phyloP scores from a whole-genome alignment of 495 filamentous ascomycete species.

The Penicillium atrosanguineum region DNA sequence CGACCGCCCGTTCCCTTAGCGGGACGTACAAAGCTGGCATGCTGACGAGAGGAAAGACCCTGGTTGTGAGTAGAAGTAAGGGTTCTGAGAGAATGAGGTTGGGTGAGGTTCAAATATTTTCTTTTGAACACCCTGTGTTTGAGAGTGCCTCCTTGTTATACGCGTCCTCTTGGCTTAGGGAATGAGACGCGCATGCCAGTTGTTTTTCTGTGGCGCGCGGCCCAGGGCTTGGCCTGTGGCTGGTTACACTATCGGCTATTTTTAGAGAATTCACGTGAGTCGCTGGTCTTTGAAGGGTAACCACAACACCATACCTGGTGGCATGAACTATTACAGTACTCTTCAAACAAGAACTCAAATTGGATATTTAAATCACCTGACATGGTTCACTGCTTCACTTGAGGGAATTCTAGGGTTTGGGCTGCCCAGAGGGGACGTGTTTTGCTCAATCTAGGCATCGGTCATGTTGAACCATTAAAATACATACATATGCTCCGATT shows the following conservation, averaged over 20 bases:
- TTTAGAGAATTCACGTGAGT: background rate
- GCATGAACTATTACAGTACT: too few species aligned
- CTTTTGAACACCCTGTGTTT: background rate
- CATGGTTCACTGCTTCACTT: too few species aligned
- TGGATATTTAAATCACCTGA: too few species aligned
- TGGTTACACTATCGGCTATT: background rate
- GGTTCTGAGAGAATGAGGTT: background rate
- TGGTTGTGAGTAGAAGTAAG: background rate
- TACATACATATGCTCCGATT: too few species aligned
- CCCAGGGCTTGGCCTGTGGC: background rate
- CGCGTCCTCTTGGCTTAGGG: background rate
- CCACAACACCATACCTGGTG: too few species aligned
- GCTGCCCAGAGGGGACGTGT: too few species aligned
- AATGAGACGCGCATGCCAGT: conserved; percentile 2
- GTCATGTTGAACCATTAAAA: too few species aligned
- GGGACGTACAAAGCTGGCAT: conserved; percentile 35
- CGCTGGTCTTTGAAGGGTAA: too few species aligned
- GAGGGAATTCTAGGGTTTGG: too few species aligned
- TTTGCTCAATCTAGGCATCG: too few species aligned
- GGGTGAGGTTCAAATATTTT: background rate
- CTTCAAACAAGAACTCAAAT: too few species aligned
- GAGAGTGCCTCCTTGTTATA: background rate
- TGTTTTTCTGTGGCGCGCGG: background rate
- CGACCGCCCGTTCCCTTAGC: conserved; percentile 22
- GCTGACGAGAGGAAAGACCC: background rate